Base-by-base conservation (phyloP, 2,329 filamentous ascomycete genomes). In the Fusarium ambrosium region DNA sequence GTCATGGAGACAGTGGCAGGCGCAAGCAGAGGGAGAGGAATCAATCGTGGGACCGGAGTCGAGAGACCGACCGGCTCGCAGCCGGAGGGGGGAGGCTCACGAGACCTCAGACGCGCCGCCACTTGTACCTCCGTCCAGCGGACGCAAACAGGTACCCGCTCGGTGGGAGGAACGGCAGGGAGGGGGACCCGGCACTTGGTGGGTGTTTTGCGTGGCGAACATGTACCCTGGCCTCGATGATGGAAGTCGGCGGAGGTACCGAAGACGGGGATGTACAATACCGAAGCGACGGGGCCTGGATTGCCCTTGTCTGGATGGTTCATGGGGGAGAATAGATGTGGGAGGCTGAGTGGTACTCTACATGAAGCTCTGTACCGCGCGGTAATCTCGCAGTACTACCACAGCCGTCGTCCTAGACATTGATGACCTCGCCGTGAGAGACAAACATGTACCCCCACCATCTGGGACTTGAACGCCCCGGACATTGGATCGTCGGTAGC, bases 21-120 rank as follows among this genome's bases (percentile, higher is more conserved):
- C 55, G 13, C 39, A 37, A 43, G 39, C 5, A 27, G 27, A 45
- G 51, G 67, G 61, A 60, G 39, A 56, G 59, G 59, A 55, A 11
- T 53, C 63, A 63, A 48, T 65, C 77, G 77, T 79, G 77, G 77
- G 77, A 76, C 77, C 77, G 77, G 77, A 79, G 77, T 71, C 64
- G 72, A 74, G 68, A 76, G 60, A 63, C 72, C 72, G 72, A 73
- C 77, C 77, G 77, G 77, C 75, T 72, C 77, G 64, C 63, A 79
- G 72, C 77, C 77, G 74, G 74, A 66, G 71, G 61, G 48, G 48
- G 48, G 61, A 64, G 72, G 66, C 77, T 78, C 77, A 78, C 71
- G 74, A 76, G 76, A 76, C 76, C 73, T 77, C 27, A 55, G 48
- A 61, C 65, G 68, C 74, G 73, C 73, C 73, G 73, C 72, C 72